Percentiles rank a stretch among this genome's conserved stretches.
phyloP scores from a whole-genome alignment of 768 basidiomycete genomes.

The Lentinula aciculospora region DNA sequence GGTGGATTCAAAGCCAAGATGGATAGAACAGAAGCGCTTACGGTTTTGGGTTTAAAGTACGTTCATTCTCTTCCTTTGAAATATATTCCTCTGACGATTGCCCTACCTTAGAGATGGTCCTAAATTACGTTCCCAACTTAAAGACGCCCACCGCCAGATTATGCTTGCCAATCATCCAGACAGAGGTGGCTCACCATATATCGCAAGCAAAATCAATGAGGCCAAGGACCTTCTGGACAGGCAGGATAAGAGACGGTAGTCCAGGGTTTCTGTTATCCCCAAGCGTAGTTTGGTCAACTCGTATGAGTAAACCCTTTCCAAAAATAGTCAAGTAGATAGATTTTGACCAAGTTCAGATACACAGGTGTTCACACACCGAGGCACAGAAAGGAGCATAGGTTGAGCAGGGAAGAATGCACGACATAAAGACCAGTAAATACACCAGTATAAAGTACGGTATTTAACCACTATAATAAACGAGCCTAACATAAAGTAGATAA shows the following conservation, averaged over 20 bases:
- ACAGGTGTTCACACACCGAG: no score
- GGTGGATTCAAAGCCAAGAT: slow-evolving; percentile 96
- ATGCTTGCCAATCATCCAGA: slow-evolving; percentile 99
- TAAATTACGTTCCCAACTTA: slow-evolving; percentile 64
- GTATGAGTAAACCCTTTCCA: no score
- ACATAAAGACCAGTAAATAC: neutral
- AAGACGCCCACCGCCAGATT: slow-evolving; percentile 93
- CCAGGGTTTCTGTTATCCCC: neutral
- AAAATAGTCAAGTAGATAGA: no score
- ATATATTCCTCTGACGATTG: neutral
- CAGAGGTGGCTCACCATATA: slow-evolving; percentile 95
- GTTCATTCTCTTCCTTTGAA: slow-evolving; percentile 23
- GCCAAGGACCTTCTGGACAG: slow-evolving; percentile 91
- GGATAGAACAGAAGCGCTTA: slow-evolving; percentile 91
- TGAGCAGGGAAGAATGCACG: neutral
- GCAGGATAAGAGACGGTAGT: slow-evolving; percentile 44
- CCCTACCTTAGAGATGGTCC: slow-evolving; percentile 64
- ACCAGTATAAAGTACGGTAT: neutral
- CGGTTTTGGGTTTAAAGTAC: slow-evolving; percentile 88
- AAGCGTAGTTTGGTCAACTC: neutral
- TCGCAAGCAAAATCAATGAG: slow-evolving; percentile 98
- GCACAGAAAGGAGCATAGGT: no score
- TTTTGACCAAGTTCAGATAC: no score
- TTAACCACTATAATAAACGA: neutral
- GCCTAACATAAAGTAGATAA: neutral